Evolutionary conservation across 305 asterid species (phyloP).

Genomic region (Fraxinus velutina): DNA sequence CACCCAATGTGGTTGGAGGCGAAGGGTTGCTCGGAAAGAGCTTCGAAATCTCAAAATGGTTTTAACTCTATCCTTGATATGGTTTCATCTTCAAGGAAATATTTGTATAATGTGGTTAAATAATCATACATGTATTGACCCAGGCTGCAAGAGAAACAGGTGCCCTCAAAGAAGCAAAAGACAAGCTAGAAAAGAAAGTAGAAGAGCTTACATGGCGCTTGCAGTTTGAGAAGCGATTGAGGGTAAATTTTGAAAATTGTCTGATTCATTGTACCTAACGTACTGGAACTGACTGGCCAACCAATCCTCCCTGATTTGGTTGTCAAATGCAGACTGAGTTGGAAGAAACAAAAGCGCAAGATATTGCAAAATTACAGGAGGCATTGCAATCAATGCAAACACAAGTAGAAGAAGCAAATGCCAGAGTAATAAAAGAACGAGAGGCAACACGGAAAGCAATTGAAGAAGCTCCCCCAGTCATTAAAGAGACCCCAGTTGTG

Average conservation of each 20-base stretch:
- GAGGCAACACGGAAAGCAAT: constrained; percentile 92
- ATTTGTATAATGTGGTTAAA: not conserved
- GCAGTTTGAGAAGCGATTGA: constrained; percentile 90
- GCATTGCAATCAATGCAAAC: constrained; percentile 64
- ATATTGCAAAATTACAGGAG: constrained; percentile 76
- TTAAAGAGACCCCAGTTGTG: constrained; percentile 92
- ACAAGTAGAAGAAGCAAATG: constrained; percentile 91
- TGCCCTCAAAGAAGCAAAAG: constrained; percentile 97
- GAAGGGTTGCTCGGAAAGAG: constrained; percentile 82
- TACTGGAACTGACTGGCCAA: constrained; percentile 14
- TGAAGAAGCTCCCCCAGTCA: constrained; percentile 94
- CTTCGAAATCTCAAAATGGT: constrained; percentile 93
- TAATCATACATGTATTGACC: constrained; percentile 5
- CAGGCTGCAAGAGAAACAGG: constrained; percentile 99
- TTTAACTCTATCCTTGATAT: constrained; percentile 29
- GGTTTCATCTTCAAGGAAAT: constrained; percentile 19
- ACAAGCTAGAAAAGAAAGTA: constrained; percentile 97
- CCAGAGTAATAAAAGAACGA: constrained; percentile 67
- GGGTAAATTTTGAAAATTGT: constrained; percentile 46
- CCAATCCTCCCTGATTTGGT: constrained; percentile 27
- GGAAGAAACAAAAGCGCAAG: constrained; percentile 95
- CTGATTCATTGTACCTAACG: constrained; percentile 1
- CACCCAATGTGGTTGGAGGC: constrained; percentile 98
- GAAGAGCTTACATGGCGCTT: constrained; percentile 99
- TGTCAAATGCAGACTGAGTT: constrained; percentile 62